These are phyloP conservation scores for Mortierella sp. DNA, from an alignment of 371 early-diverging fungal species.

Conservation along the genomic window DNA sequence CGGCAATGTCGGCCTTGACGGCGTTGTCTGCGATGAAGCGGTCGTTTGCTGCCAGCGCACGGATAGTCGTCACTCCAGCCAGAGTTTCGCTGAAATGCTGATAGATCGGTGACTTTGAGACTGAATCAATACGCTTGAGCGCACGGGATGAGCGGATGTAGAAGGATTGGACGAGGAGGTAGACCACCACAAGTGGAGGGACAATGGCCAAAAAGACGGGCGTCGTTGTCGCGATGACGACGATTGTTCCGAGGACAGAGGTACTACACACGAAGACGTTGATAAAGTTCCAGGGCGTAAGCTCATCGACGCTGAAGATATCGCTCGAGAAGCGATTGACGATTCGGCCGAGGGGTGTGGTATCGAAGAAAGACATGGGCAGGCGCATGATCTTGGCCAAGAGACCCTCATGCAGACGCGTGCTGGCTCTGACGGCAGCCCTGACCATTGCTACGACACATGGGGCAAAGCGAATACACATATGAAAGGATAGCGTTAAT, in stretches of 20 bases:
- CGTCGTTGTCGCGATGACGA: conserved; percentile 33
- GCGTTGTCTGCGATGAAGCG: conserved; percentile 45
- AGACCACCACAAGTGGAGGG: conserved; percentile 26
- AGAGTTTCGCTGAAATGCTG: conserved; percentile 59
- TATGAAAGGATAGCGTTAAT: too few species aligned
- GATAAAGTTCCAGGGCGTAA: conserved; percentile 47
- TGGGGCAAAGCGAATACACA: too few species aligned
- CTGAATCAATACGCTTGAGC: conserved; percentile 63
- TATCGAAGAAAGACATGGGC: conserved; percentile 81
- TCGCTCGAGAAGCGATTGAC: conserved; percentile 75
- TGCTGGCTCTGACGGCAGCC: conserved; percentile 47
- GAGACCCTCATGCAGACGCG: conserved; percentile 57
- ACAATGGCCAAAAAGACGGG: conserved; percentile 53
- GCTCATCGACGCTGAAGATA: conserved; percentile 55
- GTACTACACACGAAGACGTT: conserved; percentile 23
- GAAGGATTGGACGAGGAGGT: conserved; percentile 31
- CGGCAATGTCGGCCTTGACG: conserved; percentile 26
- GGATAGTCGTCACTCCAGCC: conserved; percentile 59
- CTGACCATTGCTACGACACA: conserved; percentile 42
- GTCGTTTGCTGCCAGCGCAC: conserved; percentile 33
- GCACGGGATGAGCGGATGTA: conserved; percentile 61
- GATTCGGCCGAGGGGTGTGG: conserved; percentile 80
- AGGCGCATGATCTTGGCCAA: conserved; percentile 59
- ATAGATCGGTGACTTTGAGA: conserved; percentile 62
- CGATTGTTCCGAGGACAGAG: conserved; percentile 27